Conservation (phyloP, 192 early-diverging fungal genomes). For the Coemansia sp. region DNA sequence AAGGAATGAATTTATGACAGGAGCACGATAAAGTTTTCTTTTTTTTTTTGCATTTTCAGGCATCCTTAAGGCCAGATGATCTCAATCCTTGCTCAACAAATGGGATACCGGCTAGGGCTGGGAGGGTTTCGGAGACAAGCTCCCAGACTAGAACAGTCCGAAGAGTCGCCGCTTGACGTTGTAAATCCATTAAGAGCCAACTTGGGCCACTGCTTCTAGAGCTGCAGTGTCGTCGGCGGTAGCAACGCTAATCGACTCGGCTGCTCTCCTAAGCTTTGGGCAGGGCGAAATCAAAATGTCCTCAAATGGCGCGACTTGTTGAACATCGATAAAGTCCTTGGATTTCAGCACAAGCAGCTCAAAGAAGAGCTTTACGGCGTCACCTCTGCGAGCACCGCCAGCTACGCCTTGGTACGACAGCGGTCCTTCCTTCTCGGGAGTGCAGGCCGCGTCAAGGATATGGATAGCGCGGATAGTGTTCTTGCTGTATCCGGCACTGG, state of each 20-base stretch:
- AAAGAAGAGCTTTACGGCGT: constrained; percentile 86
- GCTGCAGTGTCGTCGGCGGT: not conserved
- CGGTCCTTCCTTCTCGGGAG: constrained; percentile 22
- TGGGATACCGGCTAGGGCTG: too few relatives aligned
- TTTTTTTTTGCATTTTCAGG: not conserved
- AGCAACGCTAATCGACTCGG: constrained; percentile 24
- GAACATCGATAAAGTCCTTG: constrained; percentile 76
- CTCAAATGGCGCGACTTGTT: constrained; percentile 78
- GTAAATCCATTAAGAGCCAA: not conserved
- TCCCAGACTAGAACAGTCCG: not conserved
- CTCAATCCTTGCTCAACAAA: too few relatives aligned
- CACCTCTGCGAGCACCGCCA: constrained; percentile 57
- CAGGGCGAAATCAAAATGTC: constrained; percentile 70
- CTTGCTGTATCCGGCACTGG: constrained; percentile 54
- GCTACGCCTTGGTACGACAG: constrained; percentile 39
- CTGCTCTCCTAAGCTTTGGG: constrained; percentile 26
- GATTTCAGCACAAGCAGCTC: constrained; percentile 90
- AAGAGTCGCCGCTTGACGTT: not conserved
- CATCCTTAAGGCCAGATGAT: not conserved
- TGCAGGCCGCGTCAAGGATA: constrained; percentile 55
- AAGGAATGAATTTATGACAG: not conserved
- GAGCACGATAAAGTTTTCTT: not conserved
- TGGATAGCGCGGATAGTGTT: constrained; percentile 65
- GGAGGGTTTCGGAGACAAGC: too few relatives aligned
- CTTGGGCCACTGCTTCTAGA: not conserved